Conservation (phyloP, 208 protist genomes). For the Trypanosoma platydactyli region DNA sequence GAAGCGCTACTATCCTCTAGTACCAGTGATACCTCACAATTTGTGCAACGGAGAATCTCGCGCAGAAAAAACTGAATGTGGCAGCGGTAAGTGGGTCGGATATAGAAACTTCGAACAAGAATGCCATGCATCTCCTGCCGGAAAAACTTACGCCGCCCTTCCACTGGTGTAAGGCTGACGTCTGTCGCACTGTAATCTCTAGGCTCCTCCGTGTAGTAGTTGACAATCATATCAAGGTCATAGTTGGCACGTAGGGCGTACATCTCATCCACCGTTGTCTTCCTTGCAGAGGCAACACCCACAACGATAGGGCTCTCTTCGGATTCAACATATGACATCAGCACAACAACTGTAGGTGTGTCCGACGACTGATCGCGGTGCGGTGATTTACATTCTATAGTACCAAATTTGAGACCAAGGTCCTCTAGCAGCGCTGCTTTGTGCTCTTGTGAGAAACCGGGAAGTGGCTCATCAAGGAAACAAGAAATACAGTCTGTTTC, state of each 20-base stretch:
- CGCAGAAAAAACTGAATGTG: slow-evolving; percentile 75
- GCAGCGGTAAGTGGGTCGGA: slow-evolving; percentile 59
- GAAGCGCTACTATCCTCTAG: slow-evolving; percentile 33
- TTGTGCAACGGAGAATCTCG: slow-evolving; percentile 65
- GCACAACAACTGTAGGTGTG: too few relatives aligned
- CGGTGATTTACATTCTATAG: background rate
- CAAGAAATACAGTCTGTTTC: slow-evolving; percentile 18
- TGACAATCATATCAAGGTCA: slow-evolving; percentile 78
- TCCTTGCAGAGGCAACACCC: slow-evolving; percentile 60
- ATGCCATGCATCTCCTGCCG: slow-evolving; percentile 50
- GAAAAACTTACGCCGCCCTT: slow-evolving; percentile 43
- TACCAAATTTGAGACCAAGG: background rate
- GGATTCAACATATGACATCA: too few relatives aligned
- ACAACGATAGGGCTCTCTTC: slow-evolving; percentile 23
- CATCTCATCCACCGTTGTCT: slow-evolving; percentile 58
- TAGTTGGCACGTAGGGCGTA: slow-evolving; percentile 88
- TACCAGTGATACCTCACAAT: slow-evolving; percentile 51
- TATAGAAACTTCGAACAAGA: slow-evolving; percentile 68
- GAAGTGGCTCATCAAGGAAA: slow-evolving; percentile 28
- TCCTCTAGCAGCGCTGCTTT: slow-evolving; percentile 22
- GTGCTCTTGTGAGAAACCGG: slow-evolving; percentile 24
- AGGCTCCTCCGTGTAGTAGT: slow-evolving; percentile 60
- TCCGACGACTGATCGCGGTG: background rate
- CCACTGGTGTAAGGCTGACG: slow-evolving; percentile 40
- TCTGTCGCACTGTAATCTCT: slow-evolving; percentile 71